Evolutionary conservation across 2,329 filamentous ascomycete genomes (phyloP).

Genomic region (Diaporthe caulivora): DNA sequence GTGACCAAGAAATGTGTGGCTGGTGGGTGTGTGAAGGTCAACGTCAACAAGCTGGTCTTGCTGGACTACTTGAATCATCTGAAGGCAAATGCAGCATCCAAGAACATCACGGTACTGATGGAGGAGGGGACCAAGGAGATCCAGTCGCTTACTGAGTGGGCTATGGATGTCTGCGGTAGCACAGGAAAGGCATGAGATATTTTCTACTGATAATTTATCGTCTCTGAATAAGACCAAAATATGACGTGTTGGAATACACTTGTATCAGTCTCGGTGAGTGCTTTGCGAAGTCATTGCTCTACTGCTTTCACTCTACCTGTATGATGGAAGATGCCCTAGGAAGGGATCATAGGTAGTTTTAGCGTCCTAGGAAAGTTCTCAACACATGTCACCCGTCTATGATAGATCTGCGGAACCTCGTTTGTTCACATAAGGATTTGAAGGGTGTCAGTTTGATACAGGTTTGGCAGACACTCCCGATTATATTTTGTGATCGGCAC

Average conservation of each 20-base stretch:
- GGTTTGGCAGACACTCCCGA: neutral
- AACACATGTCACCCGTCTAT: no score
- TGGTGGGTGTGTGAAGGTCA: slow-evolving; percentile 31
- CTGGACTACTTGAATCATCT: slow-evolving; percentile 37
- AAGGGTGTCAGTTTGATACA: neutral
- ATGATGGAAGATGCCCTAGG: no score
- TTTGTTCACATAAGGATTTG: no score
- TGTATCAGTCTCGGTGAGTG: neutral
- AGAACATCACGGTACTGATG: slow-evolving; percentile 32
- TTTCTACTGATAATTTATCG: neutral
- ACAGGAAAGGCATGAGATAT: slow-evolving; percentile 26
- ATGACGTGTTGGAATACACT: no score
- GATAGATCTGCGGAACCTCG: no score
- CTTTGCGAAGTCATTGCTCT: neutral
- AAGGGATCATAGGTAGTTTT: no score
- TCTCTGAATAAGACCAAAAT: neutral
- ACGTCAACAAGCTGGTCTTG: slow-evolving; percentile 37
- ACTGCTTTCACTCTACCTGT: neutral
- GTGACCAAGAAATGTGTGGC: slow-evolving; percentile 31
- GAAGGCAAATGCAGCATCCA: slow-evolving; percentile 29
- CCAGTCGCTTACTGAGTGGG: slow-evolving; percentile 37
- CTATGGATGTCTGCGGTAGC: slow-evolving; percentile 37
- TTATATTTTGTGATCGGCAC: neutral
- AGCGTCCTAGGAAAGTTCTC: no score
- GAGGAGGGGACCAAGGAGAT: slow-evolving; percentile 36